phyloP scores from a whole-genome alignment of 345 rosid genomes.

The Balakata baccata region DNA sequence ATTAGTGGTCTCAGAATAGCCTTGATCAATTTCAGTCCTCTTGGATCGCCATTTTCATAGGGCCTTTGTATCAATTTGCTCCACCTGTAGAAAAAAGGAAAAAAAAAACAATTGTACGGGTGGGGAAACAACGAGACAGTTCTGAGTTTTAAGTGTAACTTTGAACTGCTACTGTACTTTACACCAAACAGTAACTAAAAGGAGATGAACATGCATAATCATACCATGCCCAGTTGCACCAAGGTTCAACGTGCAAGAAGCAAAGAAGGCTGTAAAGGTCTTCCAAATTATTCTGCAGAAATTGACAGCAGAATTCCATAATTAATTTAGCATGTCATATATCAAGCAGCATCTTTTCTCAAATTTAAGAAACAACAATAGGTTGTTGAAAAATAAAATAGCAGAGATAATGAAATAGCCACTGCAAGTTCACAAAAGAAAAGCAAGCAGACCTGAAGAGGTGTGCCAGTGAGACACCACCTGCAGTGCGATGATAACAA shows the following conservation, averaged over 20 bases:
- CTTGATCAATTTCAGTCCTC: constrained; percentile 53
- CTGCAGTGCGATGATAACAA: constrained; percentile 52
- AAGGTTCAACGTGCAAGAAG: constrained; percentile 71
- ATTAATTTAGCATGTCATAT: background rate
- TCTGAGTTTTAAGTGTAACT: background rate
- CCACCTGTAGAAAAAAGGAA: constrained; percentile 48
- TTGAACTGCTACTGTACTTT: background rate
- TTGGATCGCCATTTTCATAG: constrained; percentile 62
- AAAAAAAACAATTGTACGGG: too few relatives aligned
- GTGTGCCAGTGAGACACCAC: constrained; percentile 81
- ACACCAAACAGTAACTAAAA: background rate
- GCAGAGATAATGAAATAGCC: background rate
- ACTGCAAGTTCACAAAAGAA: too few relatives aligned
- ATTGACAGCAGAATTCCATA: background rate
- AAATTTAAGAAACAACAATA: too few relatives aligned
- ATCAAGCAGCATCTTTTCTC: background rate
- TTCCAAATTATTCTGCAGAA: constrained; percentile 60
- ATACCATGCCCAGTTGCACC: constrained; percentile 77
- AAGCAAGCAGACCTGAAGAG: constrained; percentile 45
- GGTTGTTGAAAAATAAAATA: background rate
- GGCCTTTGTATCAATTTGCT: constrained; percentile 57
- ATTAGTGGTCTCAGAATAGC: constrained; percentile 63
- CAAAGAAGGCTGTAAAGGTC: constrained; percentile 66
- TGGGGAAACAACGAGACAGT: background rate
- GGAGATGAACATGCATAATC: background rate